Base-by-base conservation (phyloP, 2,329 filamentous ascomycete genomes). In the Trichoderma simmonsii region DNA sequence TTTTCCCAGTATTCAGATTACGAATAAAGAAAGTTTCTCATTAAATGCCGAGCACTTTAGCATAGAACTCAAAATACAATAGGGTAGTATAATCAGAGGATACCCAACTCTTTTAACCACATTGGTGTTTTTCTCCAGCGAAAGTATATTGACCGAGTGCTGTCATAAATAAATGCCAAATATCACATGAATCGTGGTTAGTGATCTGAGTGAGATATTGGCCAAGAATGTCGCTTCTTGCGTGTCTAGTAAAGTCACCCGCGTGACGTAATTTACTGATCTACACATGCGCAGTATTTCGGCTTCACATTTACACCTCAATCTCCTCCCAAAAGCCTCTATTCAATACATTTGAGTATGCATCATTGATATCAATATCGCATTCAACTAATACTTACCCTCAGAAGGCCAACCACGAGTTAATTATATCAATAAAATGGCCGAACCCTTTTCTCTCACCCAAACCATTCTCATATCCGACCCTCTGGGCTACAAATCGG, bases 401-500 rank as follows among this genome's bases (percentile, higher is more conserved):
- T 1, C 34, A 15, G 15, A 2, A 26, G 11, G 4, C 1, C 24
- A 21, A 32, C 1, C 7, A 43, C 39, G 15, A n/a, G 15, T 7
- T 5, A 18, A 32, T 6, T 26, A 11, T 2, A 11, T 3, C 4
- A 1, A 14, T 8, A 34, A 3, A 54, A 70, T 70, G 67, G 1
- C 67, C 5, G 3, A 4, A 11, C 9, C 39, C 39, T 80, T 76
- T 72, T 83, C 87, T 5, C 81, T 92, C 61, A 91, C 89, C 1
- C 79, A 82, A 67, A 83, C 89, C 76, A 87, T 92, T 57, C 84
- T 90, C 73, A 78, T 82, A 59, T 83, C 83, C 68, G 84, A 85
- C 77, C 78, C 82, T 2, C 76, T 80, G 4, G 81, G 83, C 61
- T 88, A 88, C 78, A 81, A 80, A 4, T 80, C 81, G 32, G 90